These are phyloP conservation scores for Sordariomycetes sp. DNA, from an alignment of 2,329 filamentous ascomycete genomes.

Conservation along the genomic window DNA sequence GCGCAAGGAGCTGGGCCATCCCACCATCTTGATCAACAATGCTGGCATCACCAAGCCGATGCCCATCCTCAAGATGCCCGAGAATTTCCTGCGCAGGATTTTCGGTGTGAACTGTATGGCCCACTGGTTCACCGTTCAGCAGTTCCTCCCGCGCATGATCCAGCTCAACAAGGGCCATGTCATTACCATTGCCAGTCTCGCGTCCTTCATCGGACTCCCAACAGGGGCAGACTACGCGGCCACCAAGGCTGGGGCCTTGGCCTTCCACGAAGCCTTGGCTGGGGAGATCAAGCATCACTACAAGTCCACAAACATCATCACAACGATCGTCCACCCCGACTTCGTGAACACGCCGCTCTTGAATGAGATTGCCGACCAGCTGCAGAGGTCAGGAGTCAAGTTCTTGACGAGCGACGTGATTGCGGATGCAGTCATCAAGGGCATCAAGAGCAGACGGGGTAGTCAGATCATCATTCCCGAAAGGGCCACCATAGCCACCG, in stretches of 20 bases:
- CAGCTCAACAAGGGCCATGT: conserved; percentile 58
- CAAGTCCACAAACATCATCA: conserved; percentile 51
- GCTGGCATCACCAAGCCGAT: conserved; percentile 53
- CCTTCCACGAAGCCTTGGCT: conserved; percentile 57
- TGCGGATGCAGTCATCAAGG: conserved; percentile 29
- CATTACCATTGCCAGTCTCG: conserved; percentile 60
- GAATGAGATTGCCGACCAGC: conserved; percentile 17
- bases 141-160: conserved; percentile 60
- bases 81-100: conserved; percentile 49
- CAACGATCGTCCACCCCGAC: conserved; percentile 52
- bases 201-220: conserved; percentile 49
- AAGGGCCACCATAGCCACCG: conserved; percentile 11
- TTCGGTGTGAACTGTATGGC: conserved; percentile 61
- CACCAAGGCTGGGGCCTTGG: conserved; percentile 54
- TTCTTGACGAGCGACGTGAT: conserved; percentile 25
- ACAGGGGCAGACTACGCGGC: conserved; percentile 57
- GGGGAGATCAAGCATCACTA: conserved; percentile 49
- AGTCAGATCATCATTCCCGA: conserved; percentile 36
- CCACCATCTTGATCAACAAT: conserved; percentile 64
- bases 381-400: conserved; percentile 16
- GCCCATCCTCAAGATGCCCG: conserved; percentile 46
- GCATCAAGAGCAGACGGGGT: conserved; percentile 32
- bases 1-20: conserved; percentile 41
- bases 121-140: conserved; percentile 53
- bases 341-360: conserved; percentile 40